These are phyloP conservation scores for Trypanosoma avium DNA, from an alignment of 208 protist genomes.

Conservation along the genomic window DNA sequence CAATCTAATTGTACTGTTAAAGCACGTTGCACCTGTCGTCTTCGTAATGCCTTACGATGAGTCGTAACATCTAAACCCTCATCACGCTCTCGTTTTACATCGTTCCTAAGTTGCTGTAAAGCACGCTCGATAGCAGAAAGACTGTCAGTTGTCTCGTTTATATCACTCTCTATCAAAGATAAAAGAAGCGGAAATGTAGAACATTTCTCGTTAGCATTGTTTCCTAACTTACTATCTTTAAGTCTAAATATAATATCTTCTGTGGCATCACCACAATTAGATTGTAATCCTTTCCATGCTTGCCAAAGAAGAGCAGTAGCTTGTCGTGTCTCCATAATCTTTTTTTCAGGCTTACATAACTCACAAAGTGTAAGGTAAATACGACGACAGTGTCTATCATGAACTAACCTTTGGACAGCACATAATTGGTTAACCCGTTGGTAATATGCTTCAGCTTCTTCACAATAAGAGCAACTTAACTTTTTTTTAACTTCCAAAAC, in stretches of 20 bases:
- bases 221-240: not conserved
- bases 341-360: conserved; percentile 12
- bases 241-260: conserved; percentile 10
- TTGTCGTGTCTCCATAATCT: not conserved
- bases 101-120: conserved; percentile 14
- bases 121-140: conserved; percentile 1
- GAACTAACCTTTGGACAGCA: not conserved
- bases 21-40: conserved; percentile 6
- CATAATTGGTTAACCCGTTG: not conserved
- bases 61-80: not conserved
- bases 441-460: conserved; percentile 5
- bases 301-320: not conserved
- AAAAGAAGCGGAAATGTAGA: not conserved
- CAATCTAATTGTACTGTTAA: not conserved
- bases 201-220: not conserved
- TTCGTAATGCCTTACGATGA: conserved; percentile 6
- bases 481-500: not conserved
- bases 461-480: not conserved
- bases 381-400: conserved; percentile 11
- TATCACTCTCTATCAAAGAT: conserved; percentile 4
- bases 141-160: not conserved
- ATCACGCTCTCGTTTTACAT: conserved; percentile 1
- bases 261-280: not conserved
- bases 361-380: conserved; percentile 17
- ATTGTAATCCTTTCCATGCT: not conserved